Conservation (phyloP, 2,329 filamentous ascomycete genomes). For the Pyrenochaeta sp. region DNA sequence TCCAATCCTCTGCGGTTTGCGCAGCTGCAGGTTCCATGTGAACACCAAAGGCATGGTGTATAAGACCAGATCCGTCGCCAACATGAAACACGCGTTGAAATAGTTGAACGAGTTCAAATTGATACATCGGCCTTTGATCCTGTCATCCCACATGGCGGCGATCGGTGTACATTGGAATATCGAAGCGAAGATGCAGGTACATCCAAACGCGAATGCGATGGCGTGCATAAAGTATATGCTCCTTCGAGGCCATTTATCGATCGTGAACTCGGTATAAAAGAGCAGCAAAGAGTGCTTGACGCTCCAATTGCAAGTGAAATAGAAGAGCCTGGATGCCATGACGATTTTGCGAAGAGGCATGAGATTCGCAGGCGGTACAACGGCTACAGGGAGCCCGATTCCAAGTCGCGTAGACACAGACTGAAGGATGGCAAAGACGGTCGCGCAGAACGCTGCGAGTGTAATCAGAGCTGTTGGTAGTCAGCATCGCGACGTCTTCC, state of each 20-base stretch:
- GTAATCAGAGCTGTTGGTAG: constrained; percentile 25
- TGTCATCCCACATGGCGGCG: constrained; percentile 39
- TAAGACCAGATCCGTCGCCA: constrained; percentile 48
- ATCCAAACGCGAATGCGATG: constrained; percentile 44
- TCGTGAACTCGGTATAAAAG: constrained; percentile 50
- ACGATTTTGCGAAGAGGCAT: constrained; percentile 22
- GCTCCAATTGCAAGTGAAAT: constrained; percentile 51
- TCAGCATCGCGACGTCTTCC: constrained; percentile 8
- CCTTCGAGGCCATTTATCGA: constrained; percentile 25
- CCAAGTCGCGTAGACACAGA: constrained; percentile 31
- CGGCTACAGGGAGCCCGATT: constrained; percentile 22
- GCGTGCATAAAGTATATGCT: constrained; percentile 45
- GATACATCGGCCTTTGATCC: constrained; percentile 41
- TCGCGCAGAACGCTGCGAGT: constrained; percentile 31
- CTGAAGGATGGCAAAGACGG: constrained; percentile 31
- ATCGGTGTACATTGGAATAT: constrained; percentile 48
- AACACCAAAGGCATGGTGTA: constrained; percentile 50
- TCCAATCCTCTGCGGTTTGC: constrained; percentile 40
- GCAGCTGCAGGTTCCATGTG: constrained; percentile 45
- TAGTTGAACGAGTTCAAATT: constrained; percentile 46
- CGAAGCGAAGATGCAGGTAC: constrained; percentile 42
- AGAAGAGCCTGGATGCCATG: constrained; percentile 42
- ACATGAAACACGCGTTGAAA: constrained; percentile 47
- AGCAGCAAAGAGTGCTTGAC: constrained; percentile 51
- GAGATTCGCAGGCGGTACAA: constrained; percentile 16